phyloP scores from a whole-genome alignment of 192 early-diverging fungal species.

The Globomyces pollinis-pini region DNA sequence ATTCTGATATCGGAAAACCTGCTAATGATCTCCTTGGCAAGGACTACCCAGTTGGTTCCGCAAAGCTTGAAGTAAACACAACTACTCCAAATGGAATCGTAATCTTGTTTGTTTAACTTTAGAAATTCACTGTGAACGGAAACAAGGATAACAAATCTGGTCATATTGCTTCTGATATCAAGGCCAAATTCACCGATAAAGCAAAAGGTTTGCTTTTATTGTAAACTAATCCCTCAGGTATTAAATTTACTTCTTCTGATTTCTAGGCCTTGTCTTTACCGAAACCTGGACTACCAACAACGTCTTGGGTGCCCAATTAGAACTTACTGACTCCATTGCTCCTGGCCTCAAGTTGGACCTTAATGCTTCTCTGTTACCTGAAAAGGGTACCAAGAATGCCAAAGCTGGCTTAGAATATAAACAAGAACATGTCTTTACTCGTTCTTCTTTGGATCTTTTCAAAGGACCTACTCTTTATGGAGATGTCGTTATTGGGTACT shows the following conservation, averaged over 20 bases:
- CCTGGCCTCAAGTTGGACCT: slow-evolving; percentile 96
- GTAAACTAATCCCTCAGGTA: too few relatives aligned
- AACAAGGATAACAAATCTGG: slow-evolving; percentile 92
- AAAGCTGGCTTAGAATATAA: slow-evolving; percentile 88
- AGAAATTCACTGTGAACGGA: slow-evolving; percentile 95
- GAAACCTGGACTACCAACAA: slow-evolving; percentile 96
- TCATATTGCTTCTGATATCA: slow-evolving; percentile 89
- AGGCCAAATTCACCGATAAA: slow-evolving; percentile 97
- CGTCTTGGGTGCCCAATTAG: slow-evolving; percentile 83
- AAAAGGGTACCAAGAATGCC: slow-evolving; percentile 69
- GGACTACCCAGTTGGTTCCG: slow-evolving; percentile 88
- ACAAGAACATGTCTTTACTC: slow-evolving; percentile 88
- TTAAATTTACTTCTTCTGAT: too few relatives aligned
- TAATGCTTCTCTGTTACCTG: slow-evolving; percentile 73
- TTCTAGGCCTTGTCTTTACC: slow-evolving; percentile 86
- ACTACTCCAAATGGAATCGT: slow-evolving; percentile 92
- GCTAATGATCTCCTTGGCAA: slow-evolving; percentile 92
- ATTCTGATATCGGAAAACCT: slow-evolving; percentile 90
- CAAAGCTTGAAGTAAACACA: slow-evolving; percentile 98
- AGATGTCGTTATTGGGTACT: slow-evolving; percentile 74
- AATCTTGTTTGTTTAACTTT: slow-evolving; percentile 40
- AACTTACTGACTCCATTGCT: slow-evolving; percentile 88
- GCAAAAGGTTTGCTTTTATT: slow-evolving; percentile 74
- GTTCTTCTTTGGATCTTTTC: slow-evolving; percentile 86
- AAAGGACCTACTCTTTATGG: slow-evolving; percentile 84